Base-by-base conservation (phyloP, 2,329 filamentous ascomycete genomes). In the Emergomyces orientalis region DNA sequence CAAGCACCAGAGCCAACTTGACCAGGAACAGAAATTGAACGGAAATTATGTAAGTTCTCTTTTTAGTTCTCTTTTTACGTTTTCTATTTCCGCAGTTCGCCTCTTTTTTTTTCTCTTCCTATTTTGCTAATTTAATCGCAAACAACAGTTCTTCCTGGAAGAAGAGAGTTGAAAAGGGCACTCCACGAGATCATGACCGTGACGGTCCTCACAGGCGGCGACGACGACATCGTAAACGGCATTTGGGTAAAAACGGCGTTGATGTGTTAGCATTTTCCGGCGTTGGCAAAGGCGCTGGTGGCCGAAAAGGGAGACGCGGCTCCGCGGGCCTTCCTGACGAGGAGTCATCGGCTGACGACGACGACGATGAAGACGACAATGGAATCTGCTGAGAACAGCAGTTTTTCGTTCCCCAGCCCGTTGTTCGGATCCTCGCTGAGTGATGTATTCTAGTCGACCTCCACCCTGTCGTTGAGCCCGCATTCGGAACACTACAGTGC, bases 1-100 rank as follows among this genome's bases (percentile, higher is more conserved):
- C 86, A 99, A 99, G 85, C 81, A 86, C 73, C 88, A 92, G 78
- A 94, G 89, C 74, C 94, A 99, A 81, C 85, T 97, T 69, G 94
- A 99, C 78, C 92, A 97, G 77, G 94, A 97, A 75, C 94, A 99
- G 84, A 99, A 99, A 84, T 71, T 91, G 72, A 80, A 79, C 68
- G 95, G 95, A 71, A 97, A 97, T 80, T 99, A 89, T 81, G 88
- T 90, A 82, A 82, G 87, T 84, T 56, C 51, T 27, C 37, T 17
- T 51, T 27, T 30, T 25, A 7, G 8, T 14, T 22, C n/a, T 14
- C 13, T 55, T 43, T 43, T 43, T 19, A 19, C 13, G 17, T 47
- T 47, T 25, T 22, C n/a, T 8, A 3, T 51, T 27, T 27, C 13
- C 47, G 7, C 11, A 22, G 13, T 14, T 27, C 22, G 6, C 5